Base-by-base conservation (phyloP, 495 filamentous ascomycete genomes). In the Lophium mytilinum region DNA sequence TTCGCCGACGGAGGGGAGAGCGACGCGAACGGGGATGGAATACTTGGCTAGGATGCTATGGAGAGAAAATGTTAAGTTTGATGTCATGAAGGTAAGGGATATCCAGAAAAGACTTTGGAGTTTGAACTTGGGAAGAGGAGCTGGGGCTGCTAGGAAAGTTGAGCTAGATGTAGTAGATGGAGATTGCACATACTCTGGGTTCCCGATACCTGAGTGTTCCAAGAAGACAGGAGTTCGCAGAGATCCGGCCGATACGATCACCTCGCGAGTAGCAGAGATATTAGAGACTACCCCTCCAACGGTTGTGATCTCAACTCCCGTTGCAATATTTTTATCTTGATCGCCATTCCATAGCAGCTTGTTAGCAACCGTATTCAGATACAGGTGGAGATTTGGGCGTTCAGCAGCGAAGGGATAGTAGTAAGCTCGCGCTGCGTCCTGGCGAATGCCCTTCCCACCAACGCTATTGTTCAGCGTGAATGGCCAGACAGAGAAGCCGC, bases 11-110 rank as follows among this genome's bases (percentile, higher is more conserved):
- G 17, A 18, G n/a, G 55, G 59, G 11, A 62, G 58, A 37, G n/a
- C 12, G 53, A 73, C 68, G 4, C 74, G 65, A 15, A 75, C 58
- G 12, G 78, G 47, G 5, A 56, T 53, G 30, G 34, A 24, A 9
- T 37, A 36, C 19, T 42, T 53, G 14, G 14, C n/a, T 1, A 42
- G 50, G 15, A 53, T 24, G 34, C 34, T 37, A 12, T 9, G 1
- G 19, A 15, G 19, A 15, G 1, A 14, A 17, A 8, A 45, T 1
- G 19, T 45, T 45, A 9, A 7, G 8, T 15, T n/a, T 15, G 8
- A 5, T 19, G 19, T n/a, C n/a, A n/a, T 15, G 19, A n/a, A 45
- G 1, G 19, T 1, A 45, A 19, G 15, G 7, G 5, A 9, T n/a
- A n/a, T n/a, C n/a, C n/a, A n/a, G n/a, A n/a, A n/a, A n/a, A n/a